phyloP scores from a whole-genome alignment of 2,329 filamentous ascomycete species.

The Chaetomium olivaceum region DNA sequence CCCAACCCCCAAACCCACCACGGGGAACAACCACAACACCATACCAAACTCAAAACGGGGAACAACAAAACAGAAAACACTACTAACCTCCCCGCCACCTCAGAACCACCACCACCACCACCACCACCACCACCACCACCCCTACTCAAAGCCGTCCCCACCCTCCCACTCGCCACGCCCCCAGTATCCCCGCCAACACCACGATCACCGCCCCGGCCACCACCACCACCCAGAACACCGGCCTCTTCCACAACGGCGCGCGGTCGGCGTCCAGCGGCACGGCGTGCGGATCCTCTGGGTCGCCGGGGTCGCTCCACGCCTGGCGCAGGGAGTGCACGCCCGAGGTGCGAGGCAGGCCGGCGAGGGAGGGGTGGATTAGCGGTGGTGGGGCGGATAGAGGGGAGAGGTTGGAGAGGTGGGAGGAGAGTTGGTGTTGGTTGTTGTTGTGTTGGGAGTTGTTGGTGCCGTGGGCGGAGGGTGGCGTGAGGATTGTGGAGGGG shows the following conservation, averaged over 20 bases:
- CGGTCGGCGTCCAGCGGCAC: not conserved
- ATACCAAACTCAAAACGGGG: not conserved
- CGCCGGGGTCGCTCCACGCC: conserved; percentile 23
- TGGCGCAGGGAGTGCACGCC: conserved; percentile 21
- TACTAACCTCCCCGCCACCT: not conserved
- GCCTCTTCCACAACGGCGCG: conserved; percentile 16
- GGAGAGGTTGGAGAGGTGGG: not conserved
- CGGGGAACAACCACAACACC: not conserved
- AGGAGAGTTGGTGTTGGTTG: not conserved
- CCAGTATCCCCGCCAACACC: conserved; percentile 26
- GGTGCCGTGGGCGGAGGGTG: not conserved
- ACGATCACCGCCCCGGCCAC: conserved; percentile 17
- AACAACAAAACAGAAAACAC: too few relatives aligned
- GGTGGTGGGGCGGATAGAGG: not conserved
- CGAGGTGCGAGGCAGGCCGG: conserved; percentile 6
- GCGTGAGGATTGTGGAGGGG: not conserved
- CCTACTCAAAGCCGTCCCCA: conserved; percentile 14
- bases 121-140: conserved; percentile 24
- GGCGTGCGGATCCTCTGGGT: not conserved
- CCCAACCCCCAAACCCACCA: too few relatives aligned
- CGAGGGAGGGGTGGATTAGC: not conserved
- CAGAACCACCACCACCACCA: not conserved
- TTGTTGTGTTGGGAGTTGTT: not conserved
- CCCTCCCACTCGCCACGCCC: conserved; percentile 25
- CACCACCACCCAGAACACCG: conserved; percentile 19